Evolutionary conservation across 768 basidiomycete genomes (phyloP).

Genomic region (Zangia roseola): DNA sequence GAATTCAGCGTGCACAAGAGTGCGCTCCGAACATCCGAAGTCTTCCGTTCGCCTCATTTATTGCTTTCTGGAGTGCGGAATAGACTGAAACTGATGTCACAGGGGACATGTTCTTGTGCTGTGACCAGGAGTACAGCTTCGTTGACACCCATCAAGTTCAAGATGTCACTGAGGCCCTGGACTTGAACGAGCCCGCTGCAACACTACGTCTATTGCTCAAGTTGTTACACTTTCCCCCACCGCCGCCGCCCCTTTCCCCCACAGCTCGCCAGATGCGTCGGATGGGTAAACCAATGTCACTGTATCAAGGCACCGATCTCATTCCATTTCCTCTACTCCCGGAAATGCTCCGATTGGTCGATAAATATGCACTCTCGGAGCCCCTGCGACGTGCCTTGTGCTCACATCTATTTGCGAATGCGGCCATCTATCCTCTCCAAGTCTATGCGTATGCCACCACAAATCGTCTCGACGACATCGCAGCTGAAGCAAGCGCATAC

Average conservation of each 20-base stretch:
- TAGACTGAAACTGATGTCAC: slow-evolving; percentile 13
- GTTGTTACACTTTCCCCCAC: slow-evolving; percentile 55
- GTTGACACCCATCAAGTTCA: slow-evolving; percentile 13
- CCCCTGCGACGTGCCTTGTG: slow-evolving; percentile 43
- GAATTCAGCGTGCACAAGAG: slow-evolving; percentile 49
- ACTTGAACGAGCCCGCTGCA: slow-evolving; percentile 53
- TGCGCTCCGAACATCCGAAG: slow-evolving; percentile 53
- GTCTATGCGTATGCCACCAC: slow-evolving; percentile 58
- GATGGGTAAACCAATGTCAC: slow-evolving; percentile 32
- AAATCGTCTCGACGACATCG: slow-evolving; percentile 45
- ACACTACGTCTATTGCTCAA: slow-evolving; percentile 51
- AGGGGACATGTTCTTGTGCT: slow-evolving; percentile 72
- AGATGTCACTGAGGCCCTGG: slow-evolving; percentile 38
- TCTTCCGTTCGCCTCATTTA: slow-evolving; percentile 52
- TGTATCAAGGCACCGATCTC: slow-evolving; percentile 37
- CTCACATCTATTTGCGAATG: slow-evolving; percentile 55
- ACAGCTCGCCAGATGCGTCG: slow-evolving; percentile 25
- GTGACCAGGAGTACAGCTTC: slow-evolving; percentile 35
- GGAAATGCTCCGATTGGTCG: slow-evolving; percentile 53
- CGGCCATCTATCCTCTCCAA: slow-evolving; percentile 47
- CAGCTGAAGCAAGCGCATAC: slow-evolving; percentile 57
- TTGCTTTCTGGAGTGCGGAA: neutral
- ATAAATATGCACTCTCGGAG: slow-evolving; percentile 62
- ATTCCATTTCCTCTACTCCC: slow-evolving; percentile 68
- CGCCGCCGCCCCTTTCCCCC: slow-evolving; percentile 39